phyloP scores from a whole-genome alignment of 805 yeast species.

The Candida maris region DNA sequence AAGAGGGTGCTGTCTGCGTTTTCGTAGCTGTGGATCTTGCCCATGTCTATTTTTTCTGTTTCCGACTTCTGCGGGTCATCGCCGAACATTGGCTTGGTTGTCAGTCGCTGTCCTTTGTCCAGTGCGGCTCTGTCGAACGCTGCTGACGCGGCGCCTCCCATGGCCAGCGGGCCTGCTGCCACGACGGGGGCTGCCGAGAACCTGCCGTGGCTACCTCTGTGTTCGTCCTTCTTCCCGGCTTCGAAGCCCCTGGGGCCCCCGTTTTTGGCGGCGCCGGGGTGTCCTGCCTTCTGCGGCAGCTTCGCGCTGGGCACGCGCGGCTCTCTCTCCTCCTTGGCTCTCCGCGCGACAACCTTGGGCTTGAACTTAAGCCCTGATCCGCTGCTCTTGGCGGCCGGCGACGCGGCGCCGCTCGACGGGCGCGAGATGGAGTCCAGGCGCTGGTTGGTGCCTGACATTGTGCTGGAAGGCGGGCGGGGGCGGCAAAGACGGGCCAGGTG shows the following conservation, averaged over 20 bases:
- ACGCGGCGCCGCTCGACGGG: conserved; percentile 20
- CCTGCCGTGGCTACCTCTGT: conserved; percentile 36
- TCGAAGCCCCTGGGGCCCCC: not conserved
- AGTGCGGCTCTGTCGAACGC: conserved; percentile 7
- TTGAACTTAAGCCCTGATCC: conserved; percentile 68
- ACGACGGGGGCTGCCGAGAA: conserved; percentile 55
- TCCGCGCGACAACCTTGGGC: conserved; percentile 84
- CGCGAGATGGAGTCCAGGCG: conserved; percentile 39
- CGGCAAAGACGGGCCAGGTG: too few relatives aligned
- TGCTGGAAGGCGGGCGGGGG: too few relatives aligned
- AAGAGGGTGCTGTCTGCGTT: conserved; percentile 55
- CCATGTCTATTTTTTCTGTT: conserved; percentile 29
- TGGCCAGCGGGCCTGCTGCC: conserved; percentile 69
- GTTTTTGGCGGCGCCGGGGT: not conserved
- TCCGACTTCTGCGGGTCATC: conserved; percentile 37
- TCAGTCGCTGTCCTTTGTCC: too few relatives aligned
- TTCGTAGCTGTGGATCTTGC: conserved; percentile 56
- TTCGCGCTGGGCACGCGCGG: conserved; percentile 55
- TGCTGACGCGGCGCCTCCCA: conserved; percentile 53
- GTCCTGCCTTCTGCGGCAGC: conserved; percentile 34
- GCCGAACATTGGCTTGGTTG: not conserved
- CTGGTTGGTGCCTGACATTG: conserved; percentile 21
- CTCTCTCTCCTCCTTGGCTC: conserved; percentile 79
- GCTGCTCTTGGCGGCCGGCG: conserved; percentile 5
- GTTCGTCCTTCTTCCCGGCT: conserved; percentile 22